phyloP scores from a whole-genome alignment of 2,329 filamentous ascomycete genomes.

The Ascosphaera apis region DNA sequence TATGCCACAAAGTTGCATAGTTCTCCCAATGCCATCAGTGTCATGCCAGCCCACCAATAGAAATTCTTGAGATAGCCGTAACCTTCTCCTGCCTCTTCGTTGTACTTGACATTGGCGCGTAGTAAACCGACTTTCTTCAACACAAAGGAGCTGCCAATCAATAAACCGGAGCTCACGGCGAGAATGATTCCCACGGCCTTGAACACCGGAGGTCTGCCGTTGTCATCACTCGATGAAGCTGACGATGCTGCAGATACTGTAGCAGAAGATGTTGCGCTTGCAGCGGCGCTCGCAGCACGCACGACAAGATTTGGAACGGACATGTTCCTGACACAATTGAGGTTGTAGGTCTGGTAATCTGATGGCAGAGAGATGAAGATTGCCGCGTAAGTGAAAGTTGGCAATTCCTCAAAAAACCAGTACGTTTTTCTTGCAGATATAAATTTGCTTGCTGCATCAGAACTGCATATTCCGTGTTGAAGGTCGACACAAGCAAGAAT shows the following conservation, averaged over 20 bases:
- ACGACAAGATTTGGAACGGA: slow-evolving; percentile 13
- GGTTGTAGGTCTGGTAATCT: no score
- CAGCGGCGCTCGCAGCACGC: slow-evolving; percentile 18
- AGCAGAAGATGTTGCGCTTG: slow-evolving; percentile 20
- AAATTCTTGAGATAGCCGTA: slow-evolving; percentile 92
- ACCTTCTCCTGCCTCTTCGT: slow-evolving; percentile 83
- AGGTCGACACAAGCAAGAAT: no score
- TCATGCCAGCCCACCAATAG: slow-evolving; percentile 95
- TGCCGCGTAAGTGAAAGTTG: no score
- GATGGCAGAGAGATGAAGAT: no score
- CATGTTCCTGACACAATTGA: no score
- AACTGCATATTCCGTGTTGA: no score
- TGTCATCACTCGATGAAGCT: no score
- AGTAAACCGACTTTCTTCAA: slow-evolving; percentile 84
- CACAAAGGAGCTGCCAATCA: slow-evolving; percentile 89
- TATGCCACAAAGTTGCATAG: slow-evolving; percentile 96
- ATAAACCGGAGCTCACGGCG: slow-evolving; percentile 66
- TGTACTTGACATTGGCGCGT: slow-evolving; percentile 86
- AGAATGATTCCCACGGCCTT: slow-evolving; percentile 73
- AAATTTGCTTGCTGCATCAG: no score
- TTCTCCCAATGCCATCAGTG: slow-evolving; percentile 86
- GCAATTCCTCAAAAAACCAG: no score
- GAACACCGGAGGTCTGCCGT: slow-evolving; percentile 35
- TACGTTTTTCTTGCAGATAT: no score
- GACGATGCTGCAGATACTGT: no score